These are phyloP conservation scores for Paracoccidioides brasiliensis DNA, from an alignment of 2,329 filamentous ascomycete species.

Conservation along the genomic window DNA sequence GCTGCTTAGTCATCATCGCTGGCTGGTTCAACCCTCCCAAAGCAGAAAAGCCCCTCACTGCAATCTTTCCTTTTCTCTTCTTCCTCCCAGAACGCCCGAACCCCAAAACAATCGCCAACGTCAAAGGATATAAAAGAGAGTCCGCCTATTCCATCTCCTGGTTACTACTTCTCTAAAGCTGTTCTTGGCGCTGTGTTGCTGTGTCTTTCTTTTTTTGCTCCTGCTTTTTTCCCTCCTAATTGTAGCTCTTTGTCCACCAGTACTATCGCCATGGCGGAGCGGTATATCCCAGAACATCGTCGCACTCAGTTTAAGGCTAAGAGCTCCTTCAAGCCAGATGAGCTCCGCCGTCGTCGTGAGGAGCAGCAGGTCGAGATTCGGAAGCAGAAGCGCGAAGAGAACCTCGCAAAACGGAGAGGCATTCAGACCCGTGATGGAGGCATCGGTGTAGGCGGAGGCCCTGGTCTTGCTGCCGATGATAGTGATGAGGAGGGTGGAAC, in stretches of 20 bases:
- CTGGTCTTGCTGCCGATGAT: conserved; percentile 85
- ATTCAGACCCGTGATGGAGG: conserved; percentile 64
- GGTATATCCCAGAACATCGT: conserved; percentile 98
- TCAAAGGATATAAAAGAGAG: not conserved
- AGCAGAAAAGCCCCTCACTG: conserved; percentile 5
- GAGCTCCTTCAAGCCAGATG: conserved; percentile 97
- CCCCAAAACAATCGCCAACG: conserved; percentile 1
- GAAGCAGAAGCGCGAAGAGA: conserved; percentile 97
- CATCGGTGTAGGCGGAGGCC: conserved; percentile 43
- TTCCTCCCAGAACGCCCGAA: conserved; percentile 3
- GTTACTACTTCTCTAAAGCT: conserved; percentile 3
- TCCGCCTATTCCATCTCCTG: not conserved
- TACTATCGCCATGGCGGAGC: conserved; percentile 69
- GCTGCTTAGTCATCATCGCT: not conserved
- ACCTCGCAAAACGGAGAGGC: conserved; percentile 93
- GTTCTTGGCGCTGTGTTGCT: not conserved
- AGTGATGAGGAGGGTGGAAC: conserved; percentile 94
- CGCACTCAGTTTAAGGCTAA: conserved; percentile 99
- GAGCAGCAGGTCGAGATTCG: conserved; percentile 99
- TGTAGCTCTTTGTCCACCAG: conserved; percentile 10
- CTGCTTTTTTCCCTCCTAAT: conserved; percentile 17
- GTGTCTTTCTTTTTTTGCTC: conserved; percentile 9
- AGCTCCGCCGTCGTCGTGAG: conserved; percentile 93
- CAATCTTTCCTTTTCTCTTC: not conserved
- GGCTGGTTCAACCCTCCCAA: not conserved